phyloP scores from a whole-genome alignment of 805 yeast genomes.

The Metschnikowia dekortorum region DNA sequence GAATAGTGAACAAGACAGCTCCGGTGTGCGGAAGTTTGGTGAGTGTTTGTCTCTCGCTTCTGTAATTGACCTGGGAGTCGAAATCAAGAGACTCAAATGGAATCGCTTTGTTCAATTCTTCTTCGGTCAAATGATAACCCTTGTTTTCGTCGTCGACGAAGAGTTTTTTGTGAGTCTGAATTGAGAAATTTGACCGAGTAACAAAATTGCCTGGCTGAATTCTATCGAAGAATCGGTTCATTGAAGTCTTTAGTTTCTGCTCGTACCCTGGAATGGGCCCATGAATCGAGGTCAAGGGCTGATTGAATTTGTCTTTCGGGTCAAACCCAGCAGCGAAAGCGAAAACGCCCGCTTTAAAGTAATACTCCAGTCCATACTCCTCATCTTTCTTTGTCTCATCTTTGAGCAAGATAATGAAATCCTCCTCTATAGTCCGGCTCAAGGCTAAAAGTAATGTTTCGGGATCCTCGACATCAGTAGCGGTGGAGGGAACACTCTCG shows the following conservation, averaged over 20 bases:
- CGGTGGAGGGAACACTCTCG: constrained; percentile 18
- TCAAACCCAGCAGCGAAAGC: constrained; percentile 45
- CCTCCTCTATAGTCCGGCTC: constrained; percentile 35
- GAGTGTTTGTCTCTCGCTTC: constrained; percentile 58
- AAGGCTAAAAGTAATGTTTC: constrained; percentile 21
- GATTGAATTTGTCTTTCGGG: constrained; percentile 34
- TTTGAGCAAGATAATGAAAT: constrained; percentile 35
- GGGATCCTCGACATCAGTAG: constrained; percentile 7
- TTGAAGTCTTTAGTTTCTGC: constrained; percentile 33
- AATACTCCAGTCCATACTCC: constrained; percentile 33
- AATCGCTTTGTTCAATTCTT: constrained; percentile 21
- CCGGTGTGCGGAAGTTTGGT: constrained; percentile 48
- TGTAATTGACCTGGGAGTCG: constrained; percentile 45
- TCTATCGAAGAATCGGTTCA: constrained; percentile 39
- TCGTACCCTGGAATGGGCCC: constrained; percentile 42
- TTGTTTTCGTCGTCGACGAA: constrained; percentile 39
- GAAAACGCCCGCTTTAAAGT: constrained; percentile 41
- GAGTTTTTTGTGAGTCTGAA: constrained; percentile 30
- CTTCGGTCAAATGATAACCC: constrained; percentile 33
- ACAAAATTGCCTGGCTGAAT: constrained; percentile 35
- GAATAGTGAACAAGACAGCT: constrained; percentile 47
- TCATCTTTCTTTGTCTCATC: constrained; percentile 28
- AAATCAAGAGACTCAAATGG: constrained; percentile 31
- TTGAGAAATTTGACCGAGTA: constrained; percentile 37
- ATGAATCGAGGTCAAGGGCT: constrained; percentile 35